Evolutionary conservation across 2,329 filamentous ascomycete species (phyloP).

Genomic region (Aspergillus alliaceus): DNA sequence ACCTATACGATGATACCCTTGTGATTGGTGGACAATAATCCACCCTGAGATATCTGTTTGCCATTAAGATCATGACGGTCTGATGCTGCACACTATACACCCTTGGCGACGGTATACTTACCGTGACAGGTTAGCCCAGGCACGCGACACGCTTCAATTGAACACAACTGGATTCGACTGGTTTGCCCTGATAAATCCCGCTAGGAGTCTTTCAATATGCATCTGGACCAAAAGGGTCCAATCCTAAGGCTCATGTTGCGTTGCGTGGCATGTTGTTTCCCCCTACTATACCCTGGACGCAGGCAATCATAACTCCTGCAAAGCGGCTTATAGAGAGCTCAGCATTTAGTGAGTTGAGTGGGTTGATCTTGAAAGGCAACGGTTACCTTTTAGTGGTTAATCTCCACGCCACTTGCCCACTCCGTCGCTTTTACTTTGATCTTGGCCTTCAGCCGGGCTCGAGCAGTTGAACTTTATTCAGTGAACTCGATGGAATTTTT

Average conservation of each 20-base stretch:
- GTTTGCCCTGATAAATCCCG: not conserved
- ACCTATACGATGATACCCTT: not conserved
- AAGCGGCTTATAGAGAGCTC: not conserved
- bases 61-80: not conserved
- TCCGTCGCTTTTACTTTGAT: constrained; percentile 2
- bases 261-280: constrained; percentile 5
- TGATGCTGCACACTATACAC: not conserved
- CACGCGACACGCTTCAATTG: constrained; percentile 5
- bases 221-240: constrained; percentile 13
- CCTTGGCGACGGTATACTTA: constrained; percentile 6
- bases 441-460: not conserved
- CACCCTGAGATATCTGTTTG: not conserved
- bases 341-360: not conserved
- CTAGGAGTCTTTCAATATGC: constrained; percentile 9
- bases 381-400: not conserved
- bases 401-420: constrained; percentile 12
- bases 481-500: not conserved
- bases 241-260: constrained; percentile 2
- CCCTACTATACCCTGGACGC: not conserved
- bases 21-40: not conserved
- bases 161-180: constrained; percentile 6
- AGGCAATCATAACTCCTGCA: not conserved
- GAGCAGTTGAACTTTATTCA: constrained; percentile 6
- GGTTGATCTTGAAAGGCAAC: not conserved
- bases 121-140: constrained; percentile 10